Conservation (phyloP, 2,329 filamentous ascomycete genomes). For the Tolypocladium sp. region DNA sequence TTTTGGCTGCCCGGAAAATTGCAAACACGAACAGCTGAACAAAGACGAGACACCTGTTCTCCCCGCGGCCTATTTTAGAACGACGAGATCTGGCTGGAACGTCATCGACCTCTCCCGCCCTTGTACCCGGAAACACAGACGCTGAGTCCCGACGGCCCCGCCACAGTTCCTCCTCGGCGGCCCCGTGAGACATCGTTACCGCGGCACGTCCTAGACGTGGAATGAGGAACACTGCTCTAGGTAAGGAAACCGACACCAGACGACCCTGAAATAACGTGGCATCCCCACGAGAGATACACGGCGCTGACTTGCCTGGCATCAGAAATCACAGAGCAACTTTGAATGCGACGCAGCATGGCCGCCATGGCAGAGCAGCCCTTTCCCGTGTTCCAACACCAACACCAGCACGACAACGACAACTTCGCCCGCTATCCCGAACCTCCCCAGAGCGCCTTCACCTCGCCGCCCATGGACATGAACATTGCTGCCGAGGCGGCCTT, state of each 20-base stretch:
- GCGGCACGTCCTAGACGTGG: not conserved
- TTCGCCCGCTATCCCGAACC: conserved; percentile 38
- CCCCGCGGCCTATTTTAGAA: not conserved
- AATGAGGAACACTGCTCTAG: not conserved
- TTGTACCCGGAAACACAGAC: not conserved
- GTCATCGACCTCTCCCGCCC: not conserved
- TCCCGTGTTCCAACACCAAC: conserved; percentile 14
- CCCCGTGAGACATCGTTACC: conserved; percentile 1
- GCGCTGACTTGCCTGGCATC: not conserved
- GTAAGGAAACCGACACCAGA: not conserved
- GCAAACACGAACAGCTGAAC: not conserved
- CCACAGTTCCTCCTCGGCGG: not conserved
- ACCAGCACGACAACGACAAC: conserved; percentile 24
- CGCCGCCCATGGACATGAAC: conserved; percentile 36
- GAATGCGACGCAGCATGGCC: conserved; percentile 14
- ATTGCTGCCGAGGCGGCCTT: conserved; percentile 36
- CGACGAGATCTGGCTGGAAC: not conserved
- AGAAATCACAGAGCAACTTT: not conserved
- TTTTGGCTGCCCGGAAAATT: not conserved
- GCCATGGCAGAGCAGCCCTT: conserved; percentile 18
- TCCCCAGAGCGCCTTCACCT: conserved; percentile 27
- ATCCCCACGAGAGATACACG: not conserved
- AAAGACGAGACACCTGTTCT: not conserved
- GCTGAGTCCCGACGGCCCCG: not conserved
- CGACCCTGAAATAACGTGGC: not conserved